Percentiles rank a stretch among this genome's conserved stretches.
Conservation (phyloP, 2,329 filamentous ascomycete species). For the Pyricularia pennisetigena region DNA sequence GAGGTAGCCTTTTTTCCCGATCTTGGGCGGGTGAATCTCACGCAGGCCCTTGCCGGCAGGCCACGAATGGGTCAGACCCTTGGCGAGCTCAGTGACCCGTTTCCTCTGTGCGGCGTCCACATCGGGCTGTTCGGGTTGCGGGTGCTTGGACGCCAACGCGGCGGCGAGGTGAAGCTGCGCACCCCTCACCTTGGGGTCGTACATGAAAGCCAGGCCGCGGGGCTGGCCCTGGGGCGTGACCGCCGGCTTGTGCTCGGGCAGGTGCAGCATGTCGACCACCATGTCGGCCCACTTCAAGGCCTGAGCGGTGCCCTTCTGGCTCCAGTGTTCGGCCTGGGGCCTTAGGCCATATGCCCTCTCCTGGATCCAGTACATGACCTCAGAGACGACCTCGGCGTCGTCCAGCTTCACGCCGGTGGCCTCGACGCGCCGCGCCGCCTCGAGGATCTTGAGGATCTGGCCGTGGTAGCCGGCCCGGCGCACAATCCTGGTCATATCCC, state of each 20-base stretch:
- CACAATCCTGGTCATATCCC: slow-evolving; percentile 27
- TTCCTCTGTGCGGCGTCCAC: slow-evolving; percentile 21
- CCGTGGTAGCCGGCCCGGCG: slow-evolving; percentile 29
- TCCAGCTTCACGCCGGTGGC: slow-evolving; percentile 36
- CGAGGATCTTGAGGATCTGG: slow-evolving; percentile 35
- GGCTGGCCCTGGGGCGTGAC: slow-evolving; percentile 9
- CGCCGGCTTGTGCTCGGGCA: slow-evolving; percentile 25
- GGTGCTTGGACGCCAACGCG: slow-evolving; percentile 23
- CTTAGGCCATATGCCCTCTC: slow-evolving; percentile 28
- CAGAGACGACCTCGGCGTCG: slow-evolving; percentile 27
- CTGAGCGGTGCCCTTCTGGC: slow-evolving; percentile 5
- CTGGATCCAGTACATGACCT: slow-evolving; percentile 28
- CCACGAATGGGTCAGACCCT: slow-evolving; percentile 28
- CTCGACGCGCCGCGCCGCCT: slow-evolving; percentile 35
- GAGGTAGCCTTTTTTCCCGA: slow-evolving; percentile 16
- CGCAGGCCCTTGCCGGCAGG: slow-evolving; percentile 25
- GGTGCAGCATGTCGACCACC: slow-evolving; percentile 39
- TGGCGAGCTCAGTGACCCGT: slow-evolving; percentile 20
- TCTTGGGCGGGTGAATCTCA: slow-evolving; percentile 23
- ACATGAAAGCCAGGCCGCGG: slow-evolving; percentile 20
- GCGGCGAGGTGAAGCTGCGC: slow-evolving; percentile 33
- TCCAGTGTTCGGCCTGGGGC: slow-evolving; percentile 22
- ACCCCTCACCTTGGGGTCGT: slow-evolving; percentile 32
- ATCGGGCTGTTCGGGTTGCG: slow-evolving; percentile 17
- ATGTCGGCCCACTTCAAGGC: slow-evolving; percentile 35